Evolutionary conservation across 1,139 yeast genomes (phyloP).

Genomic region (Diutina sp.): DNA sequence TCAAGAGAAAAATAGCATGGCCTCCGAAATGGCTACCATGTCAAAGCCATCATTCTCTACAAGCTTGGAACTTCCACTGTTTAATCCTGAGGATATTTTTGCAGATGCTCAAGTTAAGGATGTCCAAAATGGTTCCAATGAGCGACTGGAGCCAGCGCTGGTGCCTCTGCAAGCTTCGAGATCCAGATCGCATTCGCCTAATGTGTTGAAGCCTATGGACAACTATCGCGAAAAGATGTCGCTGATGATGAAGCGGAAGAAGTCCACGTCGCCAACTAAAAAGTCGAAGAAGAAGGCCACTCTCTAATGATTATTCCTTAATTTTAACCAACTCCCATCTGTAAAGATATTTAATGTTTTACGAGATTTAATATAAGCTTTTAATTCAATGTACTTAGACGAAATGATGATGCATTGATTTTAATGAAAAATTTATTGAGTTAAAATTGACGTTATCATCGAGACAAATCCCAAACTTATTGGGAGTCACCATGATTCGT

Average conservation of each 20-base stretch:
- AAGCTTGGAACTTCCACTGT: conserved; percentile 1
- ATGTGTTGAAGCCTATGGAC: neutral
- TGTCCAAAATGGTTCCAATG: neutral
- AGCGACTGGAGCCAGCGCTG: neutral
- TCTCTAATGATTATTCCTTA: neutral
- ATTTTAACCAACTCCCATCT: neutral
- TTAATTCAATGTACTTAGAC: no score
- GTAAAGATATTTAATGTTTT: neutral
- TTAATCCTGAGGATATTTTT: neutral
- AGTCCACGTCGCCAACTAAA: neutral
- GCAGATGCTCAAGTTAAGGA: neutral
- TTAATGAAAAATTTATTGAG: no score
- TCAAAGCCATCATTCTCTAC: neutral
- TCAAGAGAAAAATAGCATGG: neutral
- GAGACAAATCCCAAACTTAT: neutral
- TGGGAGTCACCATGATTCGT: neutral
- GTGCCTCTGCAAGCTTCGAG: neutral
- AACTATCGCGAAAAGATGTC: conserved; percentile 1
- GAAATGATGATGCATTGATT: no score
- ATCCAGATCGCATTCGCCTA: neutral
- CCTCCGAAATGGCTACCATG: neutral
- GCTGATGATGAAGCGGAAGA: neutral
- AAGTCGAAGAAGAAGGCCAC: neutral
- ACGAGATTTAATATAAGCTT: neutral
- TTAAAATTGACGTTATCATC: neutral